Evolutionary conservation across 768 basidiomycete species (phyloP), one percentile per base, ranked within the genome.

Genomic region (Xerocomellus dryophilus): DNA sequence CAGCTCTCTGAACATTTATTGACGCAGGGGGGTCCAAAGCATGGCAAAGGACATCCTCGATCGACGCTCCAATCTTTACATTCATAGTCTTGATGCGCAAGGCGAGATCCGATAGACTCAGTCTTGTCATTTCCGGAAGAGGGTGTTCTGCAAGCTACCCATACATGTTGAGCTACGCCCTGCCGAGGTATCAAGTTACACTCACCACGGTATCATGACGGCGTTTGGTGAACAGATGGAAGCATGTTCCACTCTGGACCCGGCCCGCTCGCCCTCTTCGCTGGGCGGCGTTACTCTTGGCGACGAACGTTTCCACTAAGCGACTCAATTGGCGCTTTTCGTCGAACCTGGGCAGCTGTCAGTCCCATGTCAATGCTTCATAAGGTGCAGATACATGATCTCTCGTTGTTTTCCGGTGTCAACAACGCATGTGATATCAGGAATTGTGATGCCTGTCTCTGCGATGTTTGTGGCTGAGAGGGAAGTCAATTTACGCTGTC

Each of bases 381-480:
- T 7, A 17, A 45, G 29, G 41, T 0, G 25, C 15, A 62, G 62
- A 46, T 53, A 88, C 86, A 88, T 83, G 88, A 97, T 97, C 74
- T 97, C 94, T 60, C 92, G 81, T 67, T 97, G 93, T 64, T 90
- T 93, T 44, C 95, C 94, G 0, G 86, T 83, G 65, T 99, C 96
- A 55, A 98, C 93, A 21, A 98, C 96, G 60, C 93, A 94, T 9
- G 94, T 96, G 54, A 97, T 90, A 62, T 99, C 97, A 7, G 96
- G 96, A 51, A 99, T 99, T 2, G 97, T 99, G 50, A 99, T 91
- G 61, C 96, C 96, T 14, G 96, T 99, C 71, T 99, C 96, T 15
- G 93, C 90, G 61, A 95, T 93, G 65, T 96, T 93, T 32, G 92
- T 93, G 3, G 90, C 90, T 93, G 43, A 34, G 23, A 15, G 10